Evolutionary conservation across 495 filamentous ascomycete species (phyloP).

Genomic region (Penicillium parvum): DNA sequence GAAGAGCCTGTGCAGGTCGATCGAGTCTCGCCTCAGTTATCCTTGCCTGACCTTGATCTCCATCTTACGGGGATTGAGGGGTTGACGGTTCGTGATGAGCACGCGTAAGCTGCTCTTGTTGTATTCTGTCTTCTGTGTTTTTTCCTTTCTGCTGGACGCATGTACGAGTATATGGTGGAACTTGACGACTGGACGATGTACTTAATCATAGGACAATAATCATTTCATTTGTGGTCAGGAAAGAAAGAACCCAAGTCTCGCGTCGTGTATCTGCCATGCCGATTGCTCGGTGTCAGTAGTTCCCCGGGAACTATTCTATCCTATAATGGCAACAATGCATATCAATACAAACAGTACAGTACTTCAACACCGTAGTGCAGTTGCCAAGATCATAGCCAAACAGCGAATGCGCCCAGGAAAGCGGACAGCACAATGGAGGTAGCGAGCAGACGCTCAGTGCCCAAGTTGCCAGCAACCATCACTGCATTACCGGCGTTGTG

Average conservation of each 20-base stretch:
- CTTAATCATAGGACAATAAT: slow-evolving; percentile 7
- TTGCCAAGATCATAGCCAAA: slow-evolving; percentile 19
- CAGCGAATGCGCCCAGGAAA: slow-evolving; percentile 18
- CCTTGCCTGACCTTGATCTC: slow-evolving; percentile 18
- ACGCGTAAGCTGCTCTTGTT: too few species aligned
- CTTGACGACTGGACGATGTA: slow-evolving; percentile 9
- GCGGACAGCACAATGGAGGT: slow-evolving; percentile 21
- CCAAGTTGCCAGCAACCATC: slow-evolving; percentile 10
- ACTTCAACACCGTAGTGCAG: not conserved
- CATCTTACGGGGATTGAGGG: slow-evolving; percentile 20
- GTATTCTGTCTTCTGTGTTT: not conserved
- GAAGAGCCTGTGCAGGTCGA: slow-evolving; percentile 7
- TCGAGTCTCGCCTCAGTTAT: slow-evolving; percentile 17
- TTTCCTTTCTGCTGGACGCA: not conserved
- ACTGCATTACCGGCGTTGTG: slow-evolving; percentile 16
- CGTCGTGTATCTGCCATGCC: too few species aligned
- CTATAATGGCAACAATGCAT: slow-evolving; percentile 14
- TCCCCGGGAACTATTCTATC: slow-evolving; percentile 16
- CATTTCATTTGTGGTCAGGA: slow-evolving; percentile 12
- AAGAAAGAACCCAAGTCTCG: too few species aligned
- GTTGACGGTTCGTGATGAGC: slow-evolving; percentile 10
- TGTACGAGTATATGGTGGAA: not conserved
- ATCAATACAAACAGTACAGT: slow-evolving; percentile 15
- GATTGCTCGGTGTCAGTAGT: too few species aligned
- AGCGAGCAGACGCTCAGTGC: slow-evolving; percentile 20